Conservation (phyloP, 2,329 filamentous ascomycete genomes). For the Davidsoniella neocaledoniae region DNA sequence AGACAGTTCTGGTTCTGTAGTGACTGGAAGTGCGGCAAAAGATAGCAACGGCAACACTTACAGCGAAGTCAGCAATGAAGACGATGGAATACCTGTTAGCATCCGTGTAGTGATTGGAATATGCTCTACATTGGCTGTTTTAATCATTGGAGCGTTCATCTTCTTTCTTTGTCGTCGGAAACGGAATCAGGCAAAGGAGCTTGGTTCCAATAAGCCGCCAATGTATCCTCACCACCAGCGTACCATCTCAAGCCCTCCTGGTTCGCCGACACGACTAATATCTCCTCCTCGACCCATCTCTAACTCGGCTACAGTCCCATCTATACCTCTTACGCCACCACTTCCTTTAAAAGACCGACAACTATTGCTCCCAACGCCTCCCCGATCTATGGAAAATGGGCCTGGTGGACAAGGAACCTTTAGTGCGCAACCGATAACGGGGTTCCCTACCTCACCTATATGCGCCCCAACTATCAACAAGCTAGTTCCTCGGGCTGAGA, state of each 20-base stretch:
- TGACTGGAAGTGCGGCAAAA: too few relatives aligned
- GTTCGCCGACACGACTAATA: background rate
- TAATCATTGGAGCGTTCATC: conserved; percentile 3
- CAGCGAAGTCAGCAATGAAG: too few relatives aligned
- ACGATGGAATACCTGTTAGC: background rate
- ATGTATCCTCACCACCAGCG: background rate
- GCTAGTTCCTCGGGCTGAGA: conserved; percentile 8
- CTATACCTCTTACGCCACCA: conserved; percentile 2
- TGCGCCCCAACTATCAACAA: conserved; percentile 6
- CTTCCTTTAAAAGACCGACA: conserved; percentile 8
- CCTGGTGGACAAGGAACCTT: conserved; percentile 8
- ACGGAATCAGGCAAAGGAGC: background rate
- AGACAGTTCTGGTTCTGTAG: too few relatives aligned
- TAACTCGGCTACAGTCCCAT: background rate
- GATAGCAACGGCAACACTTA: too few relatives aligned
- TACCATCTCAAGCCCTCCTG: conserved; percentile 1
- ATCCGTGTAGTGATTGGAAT: conserved; percentile 9
- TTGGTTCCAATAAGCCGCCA: background rate
- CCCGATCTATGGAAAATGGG: conserved; percentile 8
- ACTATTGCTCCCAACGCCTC: conserved; percentile 6
- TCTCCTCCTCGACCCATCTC: conserved; percentile 3
- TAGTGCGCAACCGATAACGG: background rate
- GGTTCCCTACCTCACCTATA: conserved; percentile 7
- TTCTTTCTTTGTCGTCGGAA: conserved; percentile 5
- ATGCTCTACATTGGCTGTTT: conserved; percentile 5